A percentile compares a stretch with the other conserved stretches of the same genome.
Conservation (phyloP, 805 yeast species). For the Saturnispora saitoi region DNA sequence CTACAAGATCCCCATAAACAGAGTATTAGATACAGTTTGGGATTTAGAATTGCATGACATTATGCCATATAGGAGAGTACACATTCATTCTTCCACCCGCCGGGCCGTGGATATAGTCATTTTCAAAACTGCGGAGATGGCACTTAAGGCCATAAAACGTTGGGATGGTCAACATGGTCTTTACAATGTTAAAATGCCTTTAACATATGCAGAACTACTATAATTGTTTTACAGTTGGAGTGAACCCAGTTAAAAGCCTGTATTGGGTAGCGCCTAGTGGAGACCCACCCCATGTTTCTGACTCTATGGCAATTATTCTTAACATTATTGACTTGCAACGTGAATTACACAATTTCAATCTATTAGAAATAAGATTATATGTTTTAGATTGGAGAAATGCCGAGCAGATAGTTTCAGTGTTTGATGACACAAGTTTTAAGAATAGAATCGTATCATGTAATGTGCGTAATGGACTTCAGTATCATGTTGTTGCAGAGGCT, state of each 20-base stretch:
- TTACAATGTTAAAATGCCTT: background rate
- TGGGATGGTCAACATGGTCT: conserved; percentile 5
- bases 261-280: conserved; percentile 1
- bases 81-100: background rate
- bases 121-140: conserved; percentile 1
- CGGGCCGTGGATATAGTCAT: conserved; percentile 4
- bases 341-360: background rate
- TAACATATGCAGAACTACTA: conserved; percentile 3
- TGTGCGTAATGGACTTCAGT: conserved; percentile 2
- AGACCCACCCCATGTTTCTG: background rate
- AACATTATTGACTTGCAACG: background rate
- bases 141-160: background rate
- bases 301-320: background rate
- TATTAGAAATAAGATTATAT: background rate
- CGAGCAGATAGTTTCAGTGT: background rate
- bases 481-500: conserved; percentile 5
- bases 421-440: background rate
- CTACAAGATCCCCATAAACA: background rate
- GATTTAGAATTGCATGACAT: conserved; percentile 1
- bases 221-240: conserved; percentile 1
- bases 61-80: background rate
- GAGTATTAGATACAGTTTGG: conserved; percentile 2
- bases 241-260: background rate
- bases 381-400: background rate
- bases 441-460: background rate